Percentiles rank a stretch among this genome's conserved stretches.
These are phyloP conservation scores for Blastocystis sp. DNA, from an alignment of 352 stramenopile genomes.

Conservation along the genomic window DNA sequence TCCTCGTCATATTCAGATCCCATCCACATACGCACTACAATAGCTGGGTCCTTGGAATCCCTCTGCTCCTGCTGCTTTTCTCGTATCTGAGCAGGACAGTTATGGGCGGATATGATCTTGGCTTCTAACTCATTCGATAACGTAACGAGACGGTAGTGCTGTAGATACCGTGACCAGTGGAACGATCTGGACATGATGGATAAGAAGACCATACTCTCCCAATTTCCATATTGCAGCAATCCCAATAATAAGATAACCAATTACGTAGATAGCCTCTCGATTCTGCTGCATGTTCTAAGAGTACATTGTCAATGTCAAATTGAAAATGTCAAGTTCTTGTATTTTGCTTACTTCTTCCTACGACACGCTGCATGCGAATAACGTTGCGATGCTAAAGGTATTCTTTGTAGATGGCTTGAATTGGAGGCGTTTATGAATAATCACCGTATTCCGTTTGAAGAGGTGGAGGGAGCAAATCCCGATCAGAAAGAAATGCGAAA, in stretches of 20 bases:
- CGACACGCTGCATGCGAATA: not conserved
- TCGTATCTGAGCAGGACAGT: too few species aligned
- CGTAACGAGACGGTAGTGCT: not conserved
- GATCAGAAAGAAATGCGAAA: conserved; percentile 16
- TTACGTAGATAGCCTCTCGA: not conserved
- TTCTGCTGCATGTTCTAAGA: not conserved
- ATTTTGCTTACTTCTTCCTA: not conserved
- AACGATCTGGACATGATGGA: not conserved
- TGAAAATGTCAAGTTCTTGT: not conserved
- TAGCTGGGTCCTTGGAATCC: not conserved
- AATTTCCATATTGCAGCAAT: not conserved
- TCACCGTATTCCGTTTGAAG: not conserved
- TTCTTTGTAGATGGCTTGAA: not conserved
- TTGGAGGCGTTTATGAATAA: not conserved
- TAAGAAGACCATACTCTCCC: not conserved
- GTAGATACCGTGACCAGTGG: not conserved
- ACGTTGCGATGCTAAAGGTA: not conserved
- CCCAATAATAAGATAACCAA: not conserved
- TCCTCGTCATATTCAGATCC: not conserved
- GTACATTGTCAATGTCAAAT: not conserved
- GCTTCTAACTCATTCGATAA: too few species aligned
- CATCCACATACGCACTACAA: not conserved
- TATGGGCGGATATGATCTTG: too few species aligned
- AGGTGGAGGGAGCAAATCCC: not conserved
- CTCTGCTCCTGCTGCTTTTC: not conserved